Conservation (phyloP, 305 asterid genomes). For the Rubia peregrina region DNA sequence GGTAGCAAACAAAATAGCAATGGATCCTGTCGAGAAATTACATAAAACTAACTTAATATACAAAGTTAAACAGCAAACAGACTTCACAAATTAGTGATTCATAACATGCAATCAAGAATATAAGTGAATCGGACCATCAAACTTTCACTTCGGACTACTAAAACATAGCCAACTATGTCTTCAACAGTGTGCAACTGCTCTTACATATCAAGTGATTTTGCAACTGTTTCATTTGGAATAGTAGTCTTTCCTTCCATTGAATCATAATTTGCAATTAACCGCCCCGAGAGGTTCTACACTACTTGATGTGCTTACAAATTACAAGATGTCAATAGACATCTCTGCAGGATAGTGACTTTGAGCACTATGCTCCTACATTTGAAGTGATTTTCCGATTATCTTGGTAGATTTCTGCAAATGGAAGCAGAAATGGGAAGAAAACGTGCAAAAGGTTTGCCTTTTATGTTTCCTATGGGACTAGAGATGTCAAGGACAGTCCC, state of each 20-base stretch:
- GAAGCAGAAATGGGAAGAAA: background rate
- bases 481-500: background rate
- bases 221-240: background rate
- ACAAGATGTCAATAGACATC: background rate
- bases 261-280: background rate
- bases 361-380: slow-evolving; percentile 3
- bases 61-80: background rate
- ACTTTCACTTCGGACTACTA: background rate
- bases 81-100: background rate
- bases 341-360: background rate
- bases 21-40: background rate
- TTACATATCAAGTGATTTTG: background rate
- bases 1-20: slow-evolving; percentile 5
- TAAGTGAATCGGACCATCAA: background rate
- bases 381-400: background rate
- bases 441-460: background rate
- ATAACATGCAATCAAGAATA: background rate
- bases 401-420: background rate
- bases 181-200: background rate
- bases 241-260: background rate
- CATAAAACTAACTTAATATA: slow-evolving; percentile 3
- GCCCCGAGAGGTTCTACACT: background rate
- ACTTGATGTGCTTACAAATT: background rate
- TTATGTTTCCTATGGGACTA: background rate
- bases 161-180: background rate